Evolutionary conservation across 2,329 filamentous ascomycete species (phyloP).

Genomic region (Sphaerulina musiva): DNA sequence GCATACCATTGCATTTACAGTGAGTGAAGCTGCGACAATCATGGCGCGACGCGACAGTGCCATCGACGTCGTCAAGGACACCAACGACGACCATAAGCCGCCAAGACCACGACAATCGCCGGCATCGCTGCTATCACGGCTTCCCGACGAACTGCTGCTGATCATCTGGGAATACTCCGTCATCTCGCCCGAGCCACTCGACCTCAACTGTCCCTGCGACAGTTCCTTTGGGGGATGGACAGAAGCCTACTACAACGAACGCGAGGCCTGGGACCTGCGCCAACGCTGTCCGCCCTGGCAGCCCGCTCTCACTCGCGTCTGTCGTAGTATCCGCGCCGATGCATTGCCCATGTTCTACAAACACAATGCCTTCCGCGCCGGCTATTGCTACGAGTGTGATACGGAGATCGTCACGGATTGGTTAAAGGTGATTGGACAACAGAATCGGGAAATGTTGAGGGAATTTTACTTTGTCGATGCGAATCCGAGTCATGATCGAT

Average conservation of each 20-base stretch:
- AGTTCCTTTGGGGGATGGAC: conserved; percentile 18
- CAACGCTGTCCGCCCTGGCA: conserved; percentile 16
- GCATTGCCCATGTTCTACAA: conserved; percentile 25
- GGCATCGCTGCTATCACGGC: neutral
- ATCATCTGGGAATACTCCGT: conserved; percentile 23
- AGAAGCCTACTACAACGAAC: conserved; percentile 13
- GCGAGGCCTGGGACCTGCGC: conserved; percentile 18
- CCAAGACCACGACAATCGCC: neutral
- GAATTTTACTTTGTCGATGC: conserved; percentile 17
- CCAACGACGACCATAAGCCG: neutral
- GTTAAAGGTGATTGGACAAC: conserved; percentile 16
- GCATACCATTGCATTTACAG: neutral
- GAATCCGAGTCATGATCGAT: conserved; percentile 15
- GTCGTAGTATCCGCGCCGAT: conserved; percentile 18
- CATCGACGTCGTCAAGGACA: conserved; percentile 2
- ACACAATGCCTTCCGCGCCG: conserved; percentile 19
- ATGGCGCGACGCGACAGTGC: conserved; percentile 5
- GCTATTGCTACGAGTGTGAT: conserved; percentile 22
- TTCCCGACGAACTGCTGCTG: conserved; percentile 18
- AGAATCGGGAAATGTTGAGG: conserved; percentile 16
- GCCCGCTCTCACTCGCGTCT: conserved; percentile 19
- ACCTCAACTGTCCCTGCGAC: conserved; percentile 23
- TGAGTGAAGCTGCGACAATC: neutral
- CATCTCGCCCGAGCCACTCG: conserved; percentile 13
- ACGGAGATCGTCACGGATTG: conserved; percentile 13